phyloP scores from a whole-genome alignment of 306 rosid species.

The Psophocarpus tetragonolobus region DNA sequence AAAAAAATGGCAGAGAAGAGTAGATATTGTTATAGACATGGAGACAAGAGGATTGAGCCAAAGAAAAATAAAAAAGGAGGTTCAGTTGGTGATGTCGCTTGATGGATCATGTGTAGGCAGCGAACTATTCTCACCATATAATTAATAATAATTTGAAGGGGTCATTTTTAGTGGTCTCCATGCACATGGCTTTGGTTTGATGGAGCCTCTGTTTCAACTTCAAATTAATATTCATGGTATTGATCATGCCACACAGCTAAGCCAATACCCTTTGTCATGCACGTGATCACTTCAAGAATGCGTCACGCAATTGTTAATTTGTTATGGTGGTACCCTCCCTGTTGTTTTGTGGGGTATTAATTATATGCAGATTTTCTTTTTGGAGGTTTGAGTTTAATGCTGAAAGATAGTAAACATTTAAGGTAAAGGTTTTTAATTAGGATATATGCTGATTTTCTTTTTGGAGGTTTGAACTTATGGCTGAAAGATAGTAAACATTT shows the following conservation, averaged over 20 bases:
- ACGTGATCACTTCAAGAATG: slow-evolving; percentile 18
- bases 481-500: neutral
- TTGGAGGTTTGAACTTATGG: slow-evolving; percentile 25
- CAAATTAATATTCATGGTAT: neutral
- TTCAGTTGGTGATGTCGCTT: neutral
- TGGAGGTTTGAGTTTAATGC: slow-evolving; percentile 26
- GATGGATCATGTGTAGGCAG: neutral
- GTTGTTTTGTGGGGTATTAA: too few relatives aligned
- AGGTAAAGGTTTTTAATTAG: too few relatives aligned
- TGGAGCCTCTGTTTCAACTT: slow-evolving; percentile 23
- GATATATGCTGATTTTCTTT: neutral
- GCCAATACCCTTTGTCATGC: slow-evolving; percentile 32
- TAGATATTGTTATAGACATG: neutral
- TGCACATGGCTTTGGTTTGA: slow-evolving; percentile 39
- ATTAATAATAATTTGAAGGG: slow-evolving; percentile 3
- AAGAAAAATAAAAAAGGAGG: neutral
- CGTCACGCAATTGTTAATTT: neutral
- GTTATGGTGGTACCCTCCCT: neutral
- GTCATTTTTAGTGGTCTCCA: slow-evolving; percentile 23
- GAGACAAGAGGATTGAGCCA: slow-evolving; percentile 9
- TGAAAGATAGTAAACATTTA: neutral
- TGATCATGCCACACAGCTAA: slow-evolving; percentile 45
- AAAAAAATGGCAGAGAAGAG: neutral
- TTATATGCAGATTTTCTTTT: neutral
- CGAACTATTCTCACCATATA: neutral